Evolutionary conservation across 106 monocot genomes (phyloP).

Genomic region (Narthecium ossifragum): DNA sequence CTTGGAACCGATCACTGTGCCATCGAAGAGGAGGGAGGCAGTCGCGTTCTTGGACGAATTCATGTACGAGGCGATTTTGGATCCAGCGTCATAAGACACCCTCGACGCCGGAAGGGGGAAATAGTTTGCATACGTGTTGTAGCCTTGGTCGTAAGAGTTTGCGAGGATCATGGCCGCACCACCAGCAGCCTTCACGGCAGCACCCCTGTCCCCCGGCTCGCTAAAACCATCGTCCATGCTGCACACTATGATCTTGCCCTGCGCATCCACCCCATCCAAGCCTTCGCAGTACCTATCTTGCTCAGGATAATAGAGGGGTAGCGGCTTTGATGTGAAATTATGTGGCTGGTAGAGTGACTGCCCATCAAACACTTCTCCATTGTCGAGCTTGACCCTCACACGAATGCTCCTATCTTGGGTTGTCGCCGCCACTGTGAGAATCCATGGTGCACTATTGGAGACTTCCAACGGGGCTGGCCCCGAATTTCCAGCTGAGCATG

Average conservation of each 20-base stretch:
- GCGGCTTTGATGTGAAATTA: neutral
- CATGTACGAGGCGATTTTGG: neutral
- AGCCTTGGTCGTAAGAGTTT: neutral
- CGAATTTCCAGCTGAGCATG: constrained; percentile 4
- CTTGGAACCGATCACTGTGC: neutral
- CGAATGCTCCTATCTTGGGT: neutral
- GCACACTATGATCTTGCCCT: constrained; percentile 7
- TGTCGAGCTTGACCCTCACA: neutral
- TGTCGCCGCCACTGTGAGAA: neutral
- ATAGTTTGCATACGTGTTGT: neutral
- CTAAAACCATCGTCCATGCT: neutral
- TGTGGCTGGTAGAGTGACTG: neutral
- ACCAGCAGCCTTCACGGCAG: neutral
- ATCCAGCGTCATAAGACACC: neutral
- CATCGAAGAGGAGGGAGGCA: constrained; percentile 3
- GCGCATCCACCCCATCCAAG: neutral
- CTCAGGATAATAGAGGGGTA: constrained; percentile 5
- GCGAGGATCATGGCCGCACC: constrained; percentile 4
- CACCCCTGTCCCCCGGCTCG: neutral
- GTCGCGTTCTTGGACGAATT: neutral
- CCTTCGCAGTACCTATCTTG: neutral
- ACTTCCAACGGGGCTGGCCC: neutral
- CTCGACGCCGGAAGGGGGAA: neutral
- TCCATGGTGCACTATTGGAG: neutral
- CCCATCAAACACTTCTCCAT: neutral